A percentile compares a stretch with the other conserved stretches of the same genome.
Conservation (phyloP, 352 stramenopile species). For the Globisporangium lucens region DNA sequence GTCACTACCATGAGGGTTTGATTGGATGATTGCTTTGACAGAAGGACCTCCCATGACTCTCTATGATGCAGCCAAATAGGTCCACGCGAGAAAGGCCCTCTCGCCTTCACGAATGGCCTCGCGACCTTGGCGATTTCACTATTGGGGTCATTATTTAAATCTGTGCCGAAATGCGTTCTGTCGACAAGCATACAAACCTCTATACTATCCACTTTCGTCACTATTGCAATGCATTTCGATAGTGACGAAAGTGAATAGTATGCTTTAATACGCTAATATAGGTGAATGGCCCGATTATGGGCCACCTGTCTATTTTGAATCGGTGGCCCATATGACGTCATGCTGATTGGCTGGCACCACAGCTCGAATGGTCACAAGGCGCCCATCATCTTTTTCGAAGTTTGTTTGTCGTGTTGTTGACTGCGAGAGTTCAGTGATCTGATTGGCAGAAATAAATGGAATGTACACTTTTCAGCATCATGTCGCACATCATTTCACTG, state of each 20-base stretch:
- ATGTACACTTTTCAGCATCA: not conserved
- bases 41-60: not conserved
- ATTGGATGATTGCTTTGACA: not conserved
- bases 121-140: too few species aligned
- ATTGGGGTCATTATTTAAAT: too few species aligned
- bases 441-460: not conserved
- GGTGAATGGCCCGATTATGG: too few species aligned
- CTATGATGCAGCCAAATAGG: too few species aligned
- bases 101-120: too few species aligned
- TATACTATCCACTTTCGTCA: too few species aligned
- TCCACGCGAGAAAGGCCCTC: too few species aligned
- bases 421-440: not conserved
- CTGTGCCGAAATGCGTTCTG: too few species aligned
- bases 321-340: not conserved
- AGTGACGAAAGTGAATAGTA: too few species aligned
- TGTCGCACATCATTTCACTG: not conserved
- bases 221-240: too few species aligned
- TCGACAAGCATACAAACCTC: too few species aligned
- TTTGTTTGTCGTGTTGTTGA: not conserved
- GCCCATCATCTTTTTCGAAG: not conserved
- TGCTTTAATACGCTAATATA: too few species aligned
- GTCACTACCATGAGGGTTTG: not conserved
- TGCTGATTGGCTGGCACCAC: not conserved
- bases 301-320: not conserved
- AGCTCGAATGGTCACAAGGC: not conserved